phyloP scores from a whole-genome alignment of 148 eudicot genomes.

The Cornus suecica region DNA sequence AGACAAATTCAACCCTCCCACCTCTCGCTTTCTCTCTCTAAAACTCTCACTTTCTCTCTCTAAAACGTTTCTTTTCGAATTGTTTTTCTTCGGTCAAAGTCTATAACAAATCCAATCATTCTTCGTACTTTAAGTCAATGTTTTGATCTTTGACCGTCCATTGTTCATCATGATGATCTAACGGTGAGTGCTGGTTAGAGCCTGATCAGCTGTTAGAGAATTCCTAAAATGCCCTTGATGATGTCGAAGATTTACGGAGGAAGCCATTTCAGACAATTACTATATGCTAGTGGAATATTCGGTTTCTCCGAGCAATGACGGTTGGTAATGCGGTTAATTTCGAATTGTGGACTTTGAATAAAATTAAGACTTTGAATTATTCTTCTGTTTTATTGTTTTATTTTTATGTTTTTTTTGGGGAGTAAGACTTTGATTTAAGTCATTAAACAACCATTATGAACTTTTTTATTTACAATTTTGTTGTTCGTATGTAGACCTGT shows the following conservation, averaged over 20 bases:
- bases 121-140: conserved; percentile 4
- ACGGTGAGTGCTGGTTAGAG: not conserved
- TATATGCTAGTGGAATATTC: no score
- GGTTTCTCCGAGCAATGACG: no score
- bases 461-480: no score
- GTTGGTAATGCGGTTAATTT: no score
- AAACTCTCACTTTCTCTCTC: not conserved
- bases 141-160: not conserved
- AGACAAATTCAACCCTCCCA: not conserved
- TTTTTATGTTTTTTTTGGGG: no score
- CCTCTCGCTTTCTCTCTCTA: not conserved
- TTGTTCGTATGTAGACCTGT: no score
- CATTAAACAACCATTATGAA: no score
- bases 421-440: no score
- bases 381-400: no score
- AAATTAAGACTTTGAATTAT: no score
- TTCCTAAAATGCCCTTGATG: not conserved
- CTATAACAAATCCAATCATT: conserved; percentile 12
- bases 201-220: not conserved
- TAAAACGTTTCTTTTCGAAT: not conserved
- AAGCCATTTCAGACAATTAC: no score
- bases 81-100: conserved; percentile 16
- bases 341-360: no score
- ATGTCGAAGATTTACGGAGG: not conserved
- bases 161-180: not conserved